A percentile compares a stretch with the other conserved stretches of the same genome.
Conservation (phyloP, 2,329 filamentous ascomycete species). For the Berkeleyomyces rouxiae region DNA sequence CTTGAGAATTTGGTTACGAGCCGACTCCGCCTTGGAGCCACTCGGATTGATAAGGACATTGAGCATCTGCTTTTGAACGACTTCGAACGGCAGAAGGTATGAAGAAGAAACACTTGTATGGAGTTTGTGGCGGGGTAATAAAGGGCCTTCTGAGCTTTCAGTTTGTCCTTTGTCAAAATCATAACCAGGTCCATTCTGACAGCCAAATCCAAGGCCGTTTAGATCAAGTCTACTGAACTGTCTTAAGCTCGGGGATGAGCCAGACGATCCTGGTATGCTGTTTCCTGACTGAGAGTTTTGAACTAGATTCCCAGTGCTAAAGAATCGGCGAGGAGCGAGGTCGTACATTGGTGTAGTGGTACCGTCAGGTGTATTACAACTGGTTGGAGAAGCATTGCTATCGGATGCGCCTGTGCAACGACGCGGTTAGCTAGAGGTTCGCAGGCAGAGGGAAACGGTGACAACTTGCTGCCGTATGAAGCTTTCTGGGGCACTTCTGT, state of each 20-base stretch:
- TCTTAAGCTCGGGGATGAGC: background rate
- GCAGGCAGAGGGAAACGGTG: background rate
- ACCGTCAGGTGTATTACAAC: background rate
- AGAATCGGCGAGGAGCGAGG: background rate
- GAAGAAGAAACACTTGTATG: background rate
- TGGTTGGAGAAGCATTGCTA: background rate
- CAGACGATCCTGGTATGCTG: background rate
- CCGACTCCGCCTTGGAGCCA: background rate
- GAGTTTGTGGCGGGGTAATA: background rate
- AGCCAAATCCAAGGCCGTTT: background rate
- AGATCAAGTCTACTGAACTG: background rate
- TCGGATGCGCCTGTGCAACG: background rate
- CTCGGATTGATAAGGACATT: background rate
- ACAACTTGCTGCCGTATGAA: background rate
- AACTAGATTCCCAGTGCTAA: background rate
- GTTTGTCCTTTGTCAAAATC: background rate
- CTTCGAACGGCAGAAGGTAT: background rate
- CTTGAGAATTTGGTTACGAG: background rate
- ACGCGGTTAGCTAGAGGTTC: background rate
- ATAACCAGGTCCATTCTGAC: background rate
- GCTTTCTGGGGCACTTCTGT: background rate
- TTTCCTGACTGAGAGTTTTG: background rate
- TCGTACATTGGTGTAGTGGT: conserved; percentile 8
- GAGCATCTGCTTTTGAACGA: conserved; percentile 2
- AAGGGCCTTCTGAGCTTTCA: background rate